phyloP scores from a whole-genome alignment of 2,329 filamentous ascomycete species.

The Trichoderma koningiopsis region DNA sequence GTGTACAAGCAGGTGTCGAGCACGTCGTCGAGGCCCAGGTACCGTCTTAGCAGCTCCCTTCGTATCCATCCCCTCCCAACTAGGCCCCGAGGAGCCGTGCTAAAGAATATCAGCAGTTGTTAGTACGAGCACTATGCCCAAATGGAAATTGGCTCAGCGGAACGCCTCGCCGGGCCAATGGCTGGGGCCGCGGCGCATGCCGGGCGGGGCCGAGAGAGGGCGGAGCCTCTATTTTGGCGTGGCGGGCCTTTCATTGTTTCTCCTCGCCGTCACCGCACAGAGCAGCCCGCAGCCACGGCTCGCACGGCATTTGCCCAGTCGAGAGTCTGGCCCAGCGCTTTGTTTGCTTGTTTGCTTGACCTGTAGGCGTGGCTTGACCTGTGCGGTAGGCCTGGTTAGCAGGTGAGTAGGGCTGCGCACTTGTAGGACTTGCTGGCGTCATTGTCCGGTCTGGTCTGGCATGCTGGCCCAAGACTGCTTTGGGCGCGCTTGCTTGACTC shows the following conservation, averaged over 20 bases:
- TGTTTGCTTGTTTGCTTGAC: background rate
- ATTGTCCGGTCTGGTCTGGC: background rate
- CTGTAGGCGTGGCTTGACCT: too few relatives aligned
- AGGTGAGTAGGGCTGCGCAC: too few relatives aligned
- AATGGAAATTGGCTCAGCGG: background rate
- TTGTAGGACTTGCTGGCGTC: background rate
- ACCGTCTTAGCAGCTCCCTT: background rate
- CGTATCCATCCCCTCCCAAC: background rate
- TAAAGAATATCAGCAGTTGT: background rate
- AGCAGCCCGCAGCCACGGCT: background rate
- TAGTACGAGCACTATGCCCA: background rate
- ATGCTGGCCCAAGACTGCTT: too few relatives aligned
- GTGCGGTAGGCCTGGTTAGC: too few relatives aligned
- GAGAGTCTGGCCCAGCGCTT: background rate
- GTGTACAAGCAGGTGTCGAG: too few relatives aligned
- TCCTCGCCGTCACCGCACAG: background rate
- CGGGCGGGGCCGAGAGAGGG: background rate
- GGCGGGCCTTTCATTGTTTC: background rate
- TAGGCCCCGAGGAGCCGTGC: background rate
- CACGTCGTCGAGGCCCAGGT: background rate
- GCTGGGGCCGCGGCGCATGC: background rate
- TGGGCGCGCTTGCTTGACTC: too few relatives aligned
- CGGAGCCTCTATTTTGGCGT: background rate
- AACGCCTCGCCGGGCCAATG: background rate
- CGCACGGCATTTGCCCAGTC: background rate